Evolutionary conservation across 495 filamentous ascomycete species (phyloP), one percentile per base, ranked within the genome.

Genomic region (Trichoderma orchidacearum): DNA sequence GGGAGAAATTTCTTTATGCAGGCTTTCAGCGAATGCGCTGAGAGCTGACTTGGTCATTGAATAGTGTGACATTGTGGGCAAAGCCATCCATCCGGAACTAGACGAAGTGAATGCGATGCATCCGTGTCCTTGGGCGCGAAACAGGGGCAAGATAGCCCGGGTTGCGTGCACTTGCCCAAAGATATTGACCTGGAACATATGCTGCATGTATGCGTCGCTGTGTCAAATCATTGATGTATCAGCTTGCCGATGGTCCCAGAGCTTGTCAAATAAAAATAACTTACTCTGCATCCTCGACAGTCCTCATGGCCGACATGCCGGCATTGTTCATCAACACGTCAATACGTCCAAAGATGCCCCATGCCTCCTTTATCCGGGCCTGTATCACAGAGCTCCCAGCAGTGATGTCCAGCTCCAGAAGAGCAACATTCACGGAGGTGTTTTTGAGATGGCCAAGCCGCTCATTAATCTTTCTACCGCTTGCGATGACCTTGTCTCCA

Each of bases 401-500:
- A 15, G 69, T 67, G 31, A 76, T 62, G 58, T 78, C 72, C 9
- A 79, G 64, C 45, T 76, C 68, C 1, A 76, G 54, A 9, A 69
- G 60, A 32, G 58, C 59, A 6, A 69, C 52, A 23, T 57, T 55
- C 9, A 57, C 55, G 13, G 58, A 61, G 11, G 3, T 25, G 6
- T 25, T 5, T 5, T 60, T 52, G 30, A 62, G 51, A 15, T 54
- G n/a, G 29, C 56, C 59, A 8, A 70, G 65, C 3, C 58, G 56
- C n/a, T 30, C 34, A 2, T 66, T 62, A 17, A 69, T 64, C 32
- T 70, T 72, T 56, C 63, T 60, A 8, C 65, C 65, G 2, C 58
- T 54, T 27, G 70, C 79, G 45, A 81, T 70, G 12, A 82, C 78
- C 13, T 66, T 63, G 58, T 79, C 70, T 28, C 75, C 75, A 23